Percentiles rank a stretch among this genome's conserved stretches.
Evolutionary conservation across 2,329 filamentous ascomycete genomes (phyloP).

Genomic region (Fusarium nisikadoi): DNA sequence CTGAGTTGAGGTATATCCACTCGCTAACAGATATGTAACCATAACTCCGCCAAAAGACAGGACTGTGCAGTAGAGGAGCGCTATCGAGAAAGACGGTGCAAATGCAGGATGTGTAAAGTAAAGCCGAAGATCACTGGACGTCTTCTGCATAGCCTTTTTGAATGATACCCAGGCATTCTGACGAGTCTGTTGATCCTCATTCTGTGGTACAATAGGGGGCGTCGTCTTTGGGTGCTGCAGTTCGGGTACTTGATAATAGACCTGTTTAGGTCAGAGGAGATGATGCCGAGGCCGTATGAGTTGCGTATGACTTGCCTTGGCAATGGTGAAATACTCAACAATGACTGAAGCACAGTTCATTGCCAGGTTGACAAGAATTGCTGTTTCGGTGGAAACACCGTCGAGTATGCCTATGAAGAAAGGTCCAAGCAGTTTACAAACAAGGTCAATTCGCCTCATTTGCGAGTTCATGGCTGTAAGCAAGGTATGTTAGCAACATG

Average conservation of each 20-base stretch:
- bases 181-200: background rate
- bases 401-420: conserved; percentile 65
- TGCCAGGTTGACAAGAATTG: conserved; percentile 60
- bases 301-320: conserved; percentile 12
- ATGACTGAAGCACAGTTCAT: conserved; percentile 61
- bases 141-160: conserved; percentile 19
- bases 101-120: conserved; percentile 68
- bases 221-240: conserved; percentile 40
- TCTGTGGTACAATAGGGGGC: background rate
- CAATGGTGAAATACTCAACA: conserved; percentile 65
- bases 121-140: conserved; percentile 39
- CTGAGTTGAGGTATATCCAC: conserved; percentile 61
- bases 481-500: background rate
- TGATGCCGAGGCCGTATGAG: too few relatives aligned
- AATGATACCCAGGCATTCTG: background rate
- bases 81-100: conserved; percentile 67
- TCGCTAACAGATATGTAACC: conserved; percentile 70
- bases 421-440: conserved; percentile 68
- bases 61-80: conserved; percentile 71
- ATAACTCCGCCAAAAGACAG: conserved; percentile 70
- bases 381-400: conserved; percentile 57
- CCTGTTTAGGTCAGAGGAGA: conserved; percentile 20
- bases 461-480: conserved; percentile 61
- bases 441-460: conserved; percentile 71
- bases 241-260: conserved; percentile 44